Base-by-base conservation (phyloP, 441 rosid species). In the Heliophila coronopifolia region DNA sequence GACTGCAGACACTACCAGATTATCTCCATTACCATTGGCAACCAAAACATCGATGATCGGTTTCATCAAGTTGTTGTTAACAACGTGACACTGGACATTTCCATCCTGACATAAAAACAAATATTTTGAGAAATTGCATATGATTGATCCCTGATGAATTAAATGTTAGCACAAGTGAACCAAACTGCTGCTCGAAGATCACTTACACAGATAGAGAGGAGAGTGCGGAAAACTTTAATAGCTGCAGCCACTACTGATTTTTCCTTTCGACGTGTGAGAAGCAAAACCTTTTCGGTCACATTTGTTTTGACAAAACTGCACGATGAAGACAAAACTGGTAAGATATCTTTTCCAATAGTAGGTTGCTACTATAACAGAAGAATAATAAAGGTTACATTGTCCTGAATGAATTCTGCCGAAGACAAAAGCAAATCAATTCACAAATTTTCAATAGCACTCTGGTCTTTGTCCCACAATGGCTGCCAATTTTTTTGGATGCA, bases 201-300 rank as follows among this genome's bases (percentile, higher is more conserved):
- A 75, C 97, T 74, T 68, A 88, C 99, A 68, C 60, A 83, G 49
- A 78, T 77, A 48, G 84, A 73, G 53, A 92, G 94, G 68, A 92
- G 73, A 18, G 77, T 77, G 54, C 99, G 97, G 33, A 88, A 68
- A 80, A 89, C 80, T 22, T 96, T 86, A 58, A 93, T 72, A 36
- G 94, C 91, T 34, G 93, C 97, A 67, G 84, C 93, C 57, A 84
- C 87, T 14, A 93, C 71, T 70, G 75, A 67, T 50, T 74, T 89
- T 68, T 93, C 99, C 75, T 78, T 82, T 72, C 96, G 78, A 54
- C 22, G 76, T 2, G 85, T 84, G 39, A 93, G 86, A 41, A 71
- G 60, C 73, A 93, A 63, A 64, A 89, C 88, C 73, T 86, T 82
- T 67, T 89, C 87, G 48, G 78, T 65, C 56, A 73, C 75, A 42